Base-by-base conservation (phyloP, 1,284 basidiomycete species). In the Hortiboletus rubellus region DNA sequence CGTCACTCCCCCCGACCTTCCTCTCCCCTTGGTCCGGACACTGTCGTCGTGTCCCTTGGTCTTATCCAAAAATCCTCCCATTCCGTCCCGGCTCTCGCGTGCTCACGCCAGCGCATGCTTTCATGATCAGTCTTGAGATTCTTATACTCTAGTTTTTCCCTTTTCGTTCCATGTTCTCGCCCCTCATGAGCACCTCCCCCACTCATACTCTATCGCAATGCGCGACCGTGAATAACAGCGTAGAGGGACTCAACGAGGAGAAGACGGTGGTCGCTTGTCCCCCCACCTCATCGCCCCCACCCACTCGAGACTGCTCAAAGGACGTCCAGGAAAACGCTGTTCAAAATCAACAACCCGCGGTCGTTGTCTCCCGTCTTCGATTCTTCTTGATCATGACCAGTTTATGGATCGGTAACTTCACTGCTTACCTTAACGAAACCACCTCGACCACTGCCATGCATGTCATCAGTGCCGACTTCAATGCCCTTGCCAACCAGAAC, bases 361-460 rank as follows among this genome's bases (percentile, higher is more conserved):
- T 71, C 34, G 34, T 61, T 14, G 71, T 71, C 15, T 62, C 69
- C 9, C 61, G 52, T 27, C 52, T 67, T 10, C 70, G 60, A 0
- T 72, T 72, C 61, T 75, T 73, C 55, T 46, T 74, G 53, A 72
- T 72, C 58, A 72, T 72, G 70, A 5, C 59, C 37, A 70, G 73
- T 52, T 24, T 72, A 30, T 72, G 73, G 73, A 53, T 72, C 33
- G 70, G 70, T 9, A 72, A 72, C 62, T 71, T 75, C 45, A 68
- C 73, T 12, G 72, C 73, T 33, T 72, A 74, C 57, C 52, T 74
- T 52, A 73, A 74, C 46, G 73, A 74, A 49, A 70, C 72, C 0
- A 74, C 68, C 7, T 58, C 61, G 5, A 74, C 72, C 1, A 75
- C 72, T n/a, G 73, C 73, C 33, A 74, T 74, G 70, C 70, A 72